Base-by-base conservation (phyloP, 169 alveolate genomes). In the Eimeria mitis region DNA sequence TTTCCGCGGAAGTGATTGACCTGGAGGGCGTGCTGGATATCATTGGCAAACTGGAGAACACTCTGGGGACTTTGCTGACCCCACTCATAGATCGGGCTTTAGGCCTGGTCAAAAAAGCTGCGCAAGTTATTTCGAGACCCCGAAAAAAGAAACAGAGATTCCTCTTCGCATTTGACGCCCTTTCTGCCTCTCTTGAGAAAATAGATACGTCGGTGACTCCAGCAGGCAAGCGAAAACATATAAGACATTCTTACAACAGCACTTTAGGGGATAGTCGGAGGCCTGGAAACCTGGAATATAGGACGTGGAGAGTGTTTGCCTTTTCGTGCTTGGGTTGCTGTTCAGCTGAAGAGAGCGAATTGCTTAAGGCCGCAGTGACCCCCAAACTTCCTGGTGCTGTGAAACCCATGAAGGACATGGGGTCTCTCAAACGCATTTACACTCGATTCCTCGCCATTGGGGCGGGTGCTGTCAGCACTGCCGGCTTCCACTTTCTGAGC, bases 321-420 rank as follows among this genome's bases (percentile, higher is more conserved):
- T 49, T n/a, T n/a, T 13, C 65, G 70, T 78, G n/a, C 49, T 78
- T 7, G 49, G 19, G 40, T 40, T 73, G 65, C 68, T 78, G 0
- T 49, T 78, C 88, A 78, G 88, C 37, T 4, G 88, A 78, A 78
- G 65, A 78, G 7, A 49, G 88, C 47, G 88, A 78, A 52, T 11
- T 52, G 37, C 19, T 78, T 28, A n/a, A 49, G 63, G 68, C 65
- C 44, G 25, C 88, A n/a, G 88, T 7, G 1, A 5, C 88, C 68
- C 61, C 65, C 42, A 78, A 47, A 28, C 5, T 14, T 52, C 61
- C 68, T 78, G 65, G 47, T 28, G 65, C 88, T 78, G 65, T 49
- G 88, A 52, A 42, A 23, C 90, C 76, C 42, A 83, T 81, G 89
- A 54, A n/a, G 70, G 89, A 81, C n/a, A 81, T 83, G 90, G 71